Evolutionary conservation across 2,329 filamentous ascomycete genomes (phyloP), one percentile per base, ranked within the genome.

Genomic region (Phoma herbarum): DNA sequence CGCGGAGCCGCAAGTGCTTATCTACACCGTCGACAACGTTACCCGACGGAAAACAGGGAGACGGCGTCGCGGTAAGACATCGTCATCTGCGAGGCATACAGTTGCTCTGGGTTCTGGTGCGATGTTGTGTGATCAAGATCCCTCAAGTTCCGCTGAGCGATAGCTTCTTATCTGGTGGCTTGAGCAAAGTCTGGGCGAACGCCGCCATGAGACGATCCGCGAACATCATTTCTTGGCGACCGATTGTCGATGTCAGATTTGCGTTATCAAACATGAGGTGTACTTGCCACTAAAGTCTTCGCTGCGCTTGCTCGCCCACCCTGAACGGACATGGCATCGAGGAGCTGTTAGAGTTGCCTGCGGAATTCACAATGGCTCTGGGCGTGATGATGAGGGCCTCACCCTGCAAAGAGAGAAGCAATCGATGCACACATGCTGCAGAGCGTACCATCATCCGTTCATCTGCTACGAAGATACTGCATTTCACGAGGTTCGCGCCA

Each of bases 141-240:
- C 14, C 20, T 28, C 45, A 29, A 35, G 26, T 22, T 4, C n/a
- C 18, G 14, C 25, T 22, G 35, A 35, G 48, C 18, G n/a, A 25
- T 52, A 23, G 54, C 42, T 47, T 37, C 41, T 51, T 57, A 44
- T 52, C 48, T 52, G 20, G 42, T 39, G 35, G 43, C 49, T 49
- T 44, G 28, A 33, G 11, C 4, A 20, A 31, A 31, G 43, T 11
- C 55, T 57, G 43, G 55, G 48, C 43, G 16, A 9, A 51, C 46
- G 31, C 41, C 42, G 26, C 25, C 10, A 18, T 25, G 39, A 51
- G 41, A 26, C 16, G 18, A 50, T 39, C n/a, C 20, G 18, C 22
- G 29, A 55, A 35, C n/a, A 20, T 22, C 43, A 31, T 20, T 25
- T 10, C 48, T 52, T 52, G 28, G 43, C 37, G 20, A 12, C 31